Base-by-base conservation (phyloP, 139 green algal species). In the Yamagishiella unicocca region DNA sequence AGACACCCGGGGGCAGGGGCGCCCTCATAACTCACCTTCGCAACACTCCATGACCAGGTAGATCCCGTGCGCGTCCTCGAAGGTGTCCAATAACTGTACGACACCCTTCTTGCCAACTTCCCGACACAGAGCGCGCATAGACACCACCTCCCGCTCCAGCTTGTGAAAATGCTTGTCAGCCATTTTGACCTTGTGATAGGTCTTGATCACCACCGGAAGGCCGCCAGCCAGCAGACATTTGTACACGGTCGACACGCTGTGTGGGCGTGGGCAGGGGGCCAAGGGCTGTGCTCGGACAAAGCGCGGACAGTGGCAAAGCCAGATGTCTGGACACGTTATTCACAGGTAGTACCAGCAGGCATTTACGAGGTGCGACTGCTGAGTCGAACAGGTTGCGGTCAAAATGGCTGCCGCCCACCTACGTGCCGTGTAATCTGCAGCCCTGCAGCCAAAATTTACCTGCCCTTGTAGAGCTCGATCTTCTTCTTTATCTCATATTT, bases 1-100 rank as follows among this genome's bases (percentile, higher is more conserved):
- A n/a, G n/a, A n/a, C n/a, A n/a, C n/a, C n/a, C n/a, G n/a, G n/a
- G n/a, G n/a, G n/a, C n/a, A n/a, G n/a, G n/a, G n/a, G n/a, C n/a
- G n/a, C n/a, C n/a, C n/a, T n/a, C n/a, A n/a, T n/a, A n/a, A n/a
- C 75, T 37, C 58, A 84, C 78, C 67, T 35, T 92, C 90, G 83
- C 96, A 96, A 77, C 90, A 90, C 88, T 97, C 95, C 93, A 98
- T 95, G 75, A 97, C 88, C 45, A 98, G 92, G 72, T 94, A 93
- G n/a, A 94, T 87, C 38, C 90, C 82, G 24, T 88, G 31, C 0
- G 75, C 53, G 76, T 97, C 94, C 50, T 88, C 83, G 31, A 43
- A 88, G 2, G 46, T 61, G 35, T 80, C 82, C 50, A 87, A 35
- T 67, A 87, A 50, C 29, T 71, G 17, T n/a, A 87, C 67, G 7